Percentiles rank a stretch among this genome's conserved stretches.
Evolutionary conservation across 345 rosid species (phyloP).

Genomic region (Pelargonium nanum): DNA sequence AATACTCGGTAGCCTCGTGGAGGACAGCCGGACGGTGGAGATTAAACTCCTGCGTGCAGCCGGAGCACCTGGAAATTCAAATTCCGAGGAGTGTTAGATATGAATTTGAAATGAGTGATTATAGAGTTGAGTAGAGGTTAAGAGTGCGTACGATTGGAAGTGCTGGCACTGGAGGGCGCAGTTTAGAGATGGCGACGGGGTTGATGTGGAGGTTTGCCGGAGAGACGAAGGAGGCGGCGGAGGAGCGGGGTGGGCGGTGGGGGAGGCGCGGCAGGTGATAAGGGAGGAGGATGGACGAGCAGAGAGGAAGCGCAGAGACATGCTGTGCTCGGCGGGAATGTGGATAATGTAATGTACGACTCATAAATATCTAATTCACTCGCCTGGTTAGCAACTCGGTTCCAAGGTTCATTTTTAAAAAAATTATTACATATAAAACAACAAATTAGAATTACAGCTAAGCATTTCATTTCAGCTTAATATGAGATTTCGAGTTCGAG

Average conservation of each 20-base stretch:
- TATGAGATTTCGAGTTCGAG: no score
- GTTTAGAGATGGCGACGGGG: conserved; percentile 25
- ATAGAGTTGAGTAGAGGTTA: background rate
- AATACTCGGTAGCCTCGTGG: conserved; percentile 63
- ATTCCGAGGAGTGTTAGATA: background rate
- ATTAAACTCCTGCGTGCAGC: conserved; percentile 79
- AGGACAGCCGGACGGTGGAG: conserved; percentile 66
- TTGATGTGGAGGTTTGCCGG: conserved; percentile 7
- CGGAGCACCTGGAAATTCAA: conserved; percentile 59
- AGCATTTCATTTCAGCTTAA: no score
- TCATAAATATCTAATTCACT: conserved; percentile 22
- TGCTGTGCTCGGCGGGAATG: conserved; percentile 13
- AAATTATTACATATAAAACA: no score
- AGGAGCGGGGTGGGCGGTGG: conserved; percentile 13
- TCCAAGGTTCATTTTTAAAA: no score
- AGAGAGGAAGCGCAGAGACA: conserved; percentile 40
- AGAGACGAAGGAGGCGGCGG: conserved; percentile 9
- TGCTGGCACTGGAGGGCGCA: conserved; percentile 78
- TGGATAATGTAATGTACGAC: background rate
- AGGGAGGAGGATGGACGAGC: conserved; percentile 30
- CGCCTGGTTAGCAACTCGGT: conserved; percentile 89
- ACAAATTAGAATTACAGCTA: no score
- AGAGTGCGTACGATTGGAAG: conserved; percentile 52
- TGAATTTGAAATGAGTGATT: background rate
- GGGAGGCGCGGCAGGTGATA: conserved; percentile 40